Percentiles rank a stretch among this genome's conserved stretches.
Conservation (phyloP, 306 rosid species). For the Inga oerstediana region DNA sequence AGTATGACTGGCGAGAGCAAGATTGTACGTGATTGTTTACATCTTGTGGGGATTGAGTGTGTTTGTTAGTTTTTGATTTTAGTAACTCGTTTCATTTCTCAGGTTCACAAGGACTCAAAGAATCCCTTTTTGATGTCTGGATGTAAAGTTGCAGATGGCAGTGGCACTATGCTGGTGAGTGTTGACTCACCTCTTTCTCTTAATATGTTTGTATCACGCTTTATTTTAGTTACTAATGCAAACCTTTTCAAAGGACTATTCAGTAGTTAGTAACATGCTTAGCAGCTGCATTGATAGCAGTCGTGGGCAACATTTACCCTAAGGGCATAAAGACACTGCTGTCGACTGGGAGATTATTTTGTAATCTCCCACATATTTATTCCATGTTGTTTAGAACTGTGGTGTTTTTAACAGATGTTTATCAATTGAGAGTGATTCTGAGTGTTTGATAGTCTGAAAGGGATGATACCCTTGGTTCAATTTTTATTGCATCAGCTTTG, state of each 20-base stretch:
- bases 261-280: neutral
- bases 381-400: neutral
- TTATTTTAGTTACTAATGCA: conserved; percentile 19
- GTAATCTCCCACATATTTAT: neutral
- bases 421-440: conserved; percentile 5
- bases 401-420: neutral
- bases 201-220: neutral
- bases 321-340: neutral
- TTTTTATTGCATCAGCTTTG: neutral
- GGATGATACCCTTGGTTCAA: conserved; percentile 2
- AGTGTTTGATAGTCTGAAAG: conserved; percentile 25
- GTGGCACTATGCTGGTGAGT: conserved; percentile 82
- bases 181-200: conserved; percentile 15
- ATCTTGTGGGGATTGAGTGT: conserved; percentile 9
- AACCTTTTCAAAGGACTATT: neutral
- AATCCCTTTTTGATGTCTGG: conserved; percentile 86
- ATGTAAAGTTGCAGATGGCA: conserved; percentile 94
- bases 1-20: conserved; percentile 97
- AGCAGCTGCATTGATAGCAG: neutral
- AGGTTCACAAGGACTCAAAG: conserved; percentile 69
- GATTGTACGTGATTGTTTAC: conserved; percentile 56
- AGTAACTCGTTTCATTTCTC: conserved; percentile 30
- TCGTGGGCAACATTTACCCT: neutral
- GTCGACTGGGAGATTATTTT: neutral
- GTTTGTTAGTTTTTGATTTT: neutral